phyloP scores from a whole-genome alignment of 2,329 filamentous ascomycete genomes.

The Colletotrichum tabaci region DNA sequence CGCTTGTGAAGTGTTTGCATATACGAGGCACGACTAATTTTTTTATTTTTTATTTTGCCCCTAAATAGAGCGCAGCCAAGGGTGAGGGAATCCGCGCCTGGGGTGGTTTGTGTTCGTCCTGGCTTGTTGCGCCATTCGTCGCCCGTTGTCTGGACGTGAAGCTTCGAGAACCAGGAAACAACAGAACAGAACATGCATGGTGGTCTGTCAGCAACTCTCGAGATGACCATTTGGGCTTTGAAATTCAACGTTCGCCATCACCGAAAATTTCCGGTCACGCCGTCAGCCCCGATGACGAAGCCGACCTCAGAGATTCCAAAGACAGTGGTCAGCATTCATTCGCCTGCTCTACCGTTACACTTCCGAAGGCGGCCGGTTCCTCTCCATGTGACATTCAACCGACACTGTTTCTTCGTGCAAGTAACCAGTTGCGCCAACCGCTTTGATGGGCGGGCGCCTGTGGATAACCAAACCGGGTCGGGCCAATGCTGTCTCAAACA shows the following conservation, averaged over 20 bases:
- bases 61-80: too few species aligned
- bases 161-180: too few species aligned
- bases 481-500: background rate
- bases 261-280: too few species aligned
- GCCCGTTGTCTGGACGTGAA: too few species aligned
- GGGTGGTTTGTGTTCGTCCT: too few species aligned
- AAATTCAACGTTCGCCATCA: background rate
- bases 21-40: slow-evolving; percentile 5
- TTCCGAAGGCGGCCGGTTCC: too few species aligned
- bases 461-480: background rate
- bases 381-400: background rate
- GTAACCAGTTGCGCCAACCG: background rate
- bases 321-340: background rate
- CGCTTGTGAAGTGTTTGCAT: background rate
- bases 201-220: too few species aligned
- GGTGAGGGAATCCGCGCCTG: too few species aligned
- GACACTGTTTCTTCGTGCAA: background rate
- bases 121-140: too few species aligned
- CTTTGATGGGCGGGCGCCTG: background rate
- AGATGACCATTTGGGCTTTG: background rate
- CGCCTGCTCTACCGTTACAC: too few species aligned
- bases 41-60: background rate
- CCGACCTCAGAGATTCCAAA: background rate
- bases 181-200: too few species aligned
- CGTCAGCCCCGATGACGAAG: background rate